phyloP scores from a whole-genome alignment of 331 rosid species.

The Saraca asoca region DNA sequence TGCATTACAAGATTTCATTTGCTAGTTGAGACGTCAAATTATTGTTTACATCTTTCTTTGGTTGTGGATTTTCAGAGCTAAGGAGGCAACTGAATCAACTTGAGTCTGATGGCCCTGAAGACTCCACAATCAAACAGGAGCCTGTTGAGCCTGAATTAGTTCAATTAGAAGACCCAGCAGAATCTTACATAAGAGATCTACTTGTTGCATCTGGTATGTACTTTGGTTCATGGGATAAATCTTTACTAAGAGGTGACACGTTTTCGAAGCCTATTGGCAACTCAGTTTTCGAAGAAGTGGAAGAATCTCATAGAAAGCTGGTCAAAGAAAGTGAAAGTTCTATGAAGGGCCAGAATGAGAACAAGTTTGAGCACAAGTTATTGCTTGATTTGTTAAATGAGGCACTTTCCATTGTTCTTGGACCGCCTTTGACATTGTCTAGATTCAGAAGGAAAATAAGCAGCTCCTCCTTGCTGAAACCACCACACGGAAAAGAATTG shows the following conservation, averaged over 20 bases:
- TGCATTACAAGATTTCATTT: background rate
- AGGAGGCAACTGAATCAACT: conserved; percentile 87
- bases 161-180: conserved; percentile 70
- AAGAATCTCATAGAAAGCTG: conserved; percentile 49
- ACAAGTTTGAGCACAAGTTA: conserved; percentile 49
- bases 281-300: conserved; percentile 57
- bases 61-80: conserved; percentile 52
- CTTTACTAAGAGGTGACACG: conserved; percentile 61
- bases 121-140: conserved; percentile 42
- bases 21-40: conserved; percentile 26
- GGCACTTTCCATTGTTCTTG: conserved; percentile 57
- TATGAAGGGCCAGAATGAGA: conserved; percentile 37
- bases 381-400: conserved; percentile 60
- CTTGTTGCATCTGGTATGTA: conserved; percentile 88
- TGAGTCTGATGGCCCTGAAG: conserved; percentile 59
- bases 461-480: conserved; percentile 36
- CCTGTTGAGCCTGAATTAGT: conserved; percentile 52
- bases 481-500: conserved; percentile 54
- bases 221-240: conserved; percentile 73
- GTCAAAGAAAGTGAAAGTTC: conserved; percentile 37
- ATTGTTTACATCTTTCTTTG: conserved; percentile 19
- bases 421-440: conserved; percentile 43
- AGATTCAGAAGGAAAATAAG: conserved; percentile 47
- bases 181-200: conserved; percentile 79
- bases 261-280: conserved; percentile 53